Evolutionary conservation across 306 rosid species (phyloP).

Genomic region (Prunus mongolica): DNA sequence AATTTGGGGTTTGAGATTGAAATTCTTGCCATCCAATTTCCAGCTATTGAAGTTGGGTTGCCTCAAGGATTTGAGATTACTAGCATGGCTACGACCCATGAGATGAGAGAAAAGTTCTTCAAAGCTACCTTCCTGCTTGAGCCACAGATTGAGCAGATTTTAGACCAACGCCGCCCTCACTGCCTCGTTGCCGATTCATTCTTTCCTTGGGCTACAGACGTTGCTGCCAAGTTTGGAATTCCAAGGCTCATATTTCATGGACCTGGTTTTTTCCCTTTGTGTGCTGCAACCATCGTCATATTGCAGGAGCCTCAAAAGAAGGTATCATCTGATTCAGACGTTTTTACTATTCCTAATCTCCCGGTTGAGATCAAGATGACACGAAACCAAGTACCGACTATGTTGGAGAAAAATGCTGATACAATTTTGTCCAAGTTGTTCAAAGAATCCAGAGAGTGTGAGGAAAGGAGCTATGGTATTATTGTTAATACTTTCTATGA

Average conservation of each 20-base stretch:
- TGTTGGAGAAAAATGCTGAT: background rate
- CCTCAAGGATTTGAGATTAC: background rate
- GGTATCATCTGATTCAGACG: background rate
- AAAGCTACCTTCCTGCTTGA: slow-evolving; percentile 8
- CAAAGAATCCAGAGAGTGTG: slow-evolving; percentile 22
- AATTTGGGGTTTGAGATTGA: background rate
- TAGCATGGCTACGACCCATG: background rate
- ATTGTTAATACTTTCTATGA: slow-evolving; percentile 52
- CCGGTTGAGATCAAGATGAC: slow-evolving; percentile 4
- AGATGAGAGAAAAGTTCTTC: background rate
- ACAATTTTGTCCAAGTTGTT: slow-evolving; percentile 1
- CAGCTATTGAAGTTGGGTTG: slow-evolving; percentile 2
- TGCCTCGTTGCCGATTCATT: background rate
- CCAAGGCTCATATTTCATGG: slow-evolving; percentile 12
- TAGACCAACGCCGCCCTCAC: background rate
- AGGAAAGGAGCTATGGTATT: slow-evolving; percentile 38
- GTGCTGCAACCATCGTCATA: background rate
- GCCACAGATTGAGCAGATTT: slow-evolving; percentile 7
- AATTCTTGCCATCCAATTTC: slow-evolving; percentile 2
- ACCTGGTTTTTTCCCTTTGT: slow-evolving; percentile 9
- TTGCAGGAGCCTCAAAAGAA: background rate
- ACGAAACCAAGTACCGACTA: background rate
- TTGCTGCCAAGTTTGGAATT: slow-evolving; percentile 16
- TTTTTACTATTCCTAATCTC: slow-evolving; percentile 4
- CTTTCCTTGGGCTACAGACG: slow-evolving; percentile 6